Conservation (phyloP, 225 moss, liverwort and hornwort genomes). For the Bryum argenteum region DNA sequence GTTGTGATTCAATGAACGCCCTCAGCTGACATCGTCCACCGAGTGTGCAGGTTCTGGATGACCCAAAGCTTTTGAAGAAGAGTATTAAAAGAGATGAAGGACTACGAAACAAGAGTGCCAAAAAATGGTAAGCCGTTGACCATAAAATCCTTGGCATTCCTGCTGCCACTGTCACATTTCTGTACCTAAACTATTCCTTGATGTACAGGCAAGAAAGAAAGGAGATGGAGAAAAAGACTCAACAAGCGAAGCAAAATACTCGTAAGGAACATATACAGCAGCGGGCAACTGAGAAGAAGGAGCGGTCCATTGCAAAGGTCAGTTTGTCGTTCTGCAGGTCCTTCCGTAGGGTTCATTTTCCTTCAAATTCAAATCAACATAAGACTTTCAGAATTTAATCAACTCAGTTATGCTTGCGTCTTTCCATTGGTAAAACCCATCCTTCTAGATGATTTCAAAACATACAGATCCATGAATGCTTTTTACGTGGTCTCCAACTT, state of each 20-base stretch:
- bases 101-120: constrained; percentile 66
- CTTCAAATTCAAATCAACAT: neutral
- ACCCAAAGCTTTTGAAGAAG: constrained; percentile 92
- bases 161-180: neutral
- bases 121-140: constrained; percentile 74
- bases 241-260: constrained; percentile 62
- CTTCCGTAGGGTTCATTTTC: neutral
- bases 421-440: neutral
- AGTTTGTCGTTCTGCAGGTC: constrained; percentile 16
- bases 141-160: neutral
- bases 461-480: neutral
- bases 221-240: constrained; percentile 68
- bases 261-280: constrained; percentile 86
- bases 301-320: constrained; percentile 84
- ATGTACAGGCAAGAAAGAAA: constrained; percentile 86
- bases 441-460: neutral
- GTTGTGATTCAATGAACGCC: neutral
- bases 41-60: constrained; percentile 76
- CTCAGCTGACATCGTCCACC: constrained; percentile 17
- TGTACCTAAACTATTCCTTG: neutral
- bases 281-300: constrained; percentile 74
- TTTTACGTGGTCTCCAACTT: constrained; percentile 3
- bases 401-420: neutral
- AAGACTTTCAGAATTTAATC: neutral
- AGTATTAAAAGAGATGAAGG: constrained; percentile 91